Base-by-base conservation (phyloP, 2,329 filamentous ascomycete genomes). In the Bipolaris zeicola region DNA sequence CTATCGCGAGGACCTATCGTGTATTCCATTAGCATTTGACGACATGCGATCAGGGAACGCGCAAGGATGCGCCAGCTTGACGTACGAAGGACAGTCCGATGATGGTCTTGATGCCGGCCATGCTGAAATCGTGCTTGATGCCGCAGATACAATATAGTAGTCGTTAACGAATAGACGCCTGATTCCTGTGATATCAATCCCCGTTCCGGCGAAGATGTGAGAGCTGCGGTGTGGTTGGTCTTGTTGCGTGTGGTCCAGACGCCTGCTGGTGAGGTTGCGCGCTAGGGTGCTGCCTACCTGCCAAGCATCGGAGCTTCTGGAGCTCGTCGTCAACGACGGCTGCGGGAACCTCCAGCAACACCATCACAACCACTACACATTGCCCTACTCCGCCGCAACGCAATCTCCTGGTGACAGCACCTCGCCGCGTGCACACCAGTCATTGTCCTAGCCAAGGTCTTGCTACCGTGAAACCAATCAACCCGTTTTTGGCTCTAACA, bases 21-120 rank as follows among this genome's bases (percentile, higher is more conserved):
- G n/a, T 2, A 6, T 18, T 5, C 1, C 5, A 36, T 68, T 44
- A 66, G 61, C 34, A 24, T 13, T 5, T 5, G 20, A 33, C 24
- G 37, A 18, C 2, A 24, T 34, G 52, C 14, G 33, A 16, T 26
- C n/a, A 34, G 20, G 43, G 36, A 56, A 55, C 16, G 57, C 50
- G 57, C 45, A 47, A 44, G 49, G 41, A 65, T 61, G 61, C 59
- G 65, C 56, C 60, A 24, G 60, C 64, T 58, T 62, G 64, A 68
- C 86, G 53, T 85, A 91, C 95, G 81, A 99, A 99, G 76, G 95
- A 98, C 69, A 99, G 90, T 64, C 91, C 92, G 79, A 99, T 99
- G 80, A 99, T 99, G 67, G 95, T 99, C 82, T 97, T 98, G 74
- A 99, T 88, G 76, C 95, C 95, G 70, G 95, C 92, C 82, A 91